These are phyloP conservation scores for Cotoneaster glaucophyllus DNA, from an alignment of 306 rosid genomes.

Conservation along the genomic window DNA sequence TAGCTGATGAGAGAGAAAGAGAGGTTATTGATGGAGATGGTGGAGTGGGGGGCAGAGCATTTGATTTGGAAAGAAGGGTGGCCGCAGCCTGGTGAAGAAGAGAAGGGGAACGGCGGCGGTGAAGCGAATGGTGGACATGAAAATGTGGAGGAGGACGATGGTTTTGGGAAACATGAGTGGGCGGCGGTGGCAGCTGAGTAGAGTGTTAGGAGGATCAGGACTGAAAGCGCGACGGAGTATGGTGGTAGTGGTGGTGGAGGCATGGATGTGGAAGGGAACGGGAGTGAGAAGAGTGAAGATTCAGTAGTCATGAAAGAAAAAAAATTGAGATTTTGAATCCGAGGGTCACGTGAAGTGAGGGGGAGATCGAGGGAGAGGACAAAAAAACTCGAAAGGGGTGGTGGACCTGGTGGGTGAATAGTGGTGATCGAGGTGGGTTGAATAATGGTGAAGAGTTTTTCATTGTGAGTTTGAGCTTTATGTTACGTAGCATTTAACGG, in stretches of 20 bases:
- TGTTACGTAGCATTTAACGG: no score
- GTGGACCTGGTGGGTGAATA: neutral
- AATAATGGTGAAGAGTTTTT: no score
- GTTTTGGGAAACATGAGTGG: slow-evolving; percentile 26
- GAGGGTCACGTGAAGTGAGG: neutral
- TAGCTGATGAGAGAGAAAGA: slow-evolving; percentile 55
- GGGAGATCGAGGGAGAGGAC: neutral
- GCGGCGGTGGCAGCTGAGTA: slow-evolving; percentile 2
- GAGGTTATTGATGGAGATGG: slow-evolving; percentile 51
- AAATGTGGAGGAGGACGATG: neutral
- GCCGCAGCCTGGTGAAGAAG: slow-evolving; percentile 64
- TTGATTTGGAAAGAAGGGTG: slow-evolving; percentile 79
- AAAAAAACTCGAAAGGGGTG: neutral
- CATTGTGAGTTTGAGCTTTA: no score
- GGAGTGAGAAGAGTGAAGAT: neutral
- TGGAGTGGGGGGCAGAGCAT: slow-evolving; percentile 49
- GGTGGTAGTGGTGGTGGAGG: slow-evolving; percentile 3
- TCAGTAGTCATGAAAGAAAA: neutral
- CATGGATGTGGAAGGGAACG: slow-evolving; percentile 19
- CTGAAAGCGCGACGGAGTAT: neutral
- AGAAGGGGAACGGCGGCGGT: slow-evolving; percentile 58
- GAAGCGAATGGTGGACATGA: slow-evolving; percentile 64
- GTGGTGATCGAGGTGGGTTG: neutral
- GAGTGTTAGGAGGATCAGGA: neutral
- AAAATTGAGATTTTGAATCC: neutral